Evolutionary conservation across 805 yeast species (phyloP).

Genomic region (Candida vartiovaarae): DNA sequence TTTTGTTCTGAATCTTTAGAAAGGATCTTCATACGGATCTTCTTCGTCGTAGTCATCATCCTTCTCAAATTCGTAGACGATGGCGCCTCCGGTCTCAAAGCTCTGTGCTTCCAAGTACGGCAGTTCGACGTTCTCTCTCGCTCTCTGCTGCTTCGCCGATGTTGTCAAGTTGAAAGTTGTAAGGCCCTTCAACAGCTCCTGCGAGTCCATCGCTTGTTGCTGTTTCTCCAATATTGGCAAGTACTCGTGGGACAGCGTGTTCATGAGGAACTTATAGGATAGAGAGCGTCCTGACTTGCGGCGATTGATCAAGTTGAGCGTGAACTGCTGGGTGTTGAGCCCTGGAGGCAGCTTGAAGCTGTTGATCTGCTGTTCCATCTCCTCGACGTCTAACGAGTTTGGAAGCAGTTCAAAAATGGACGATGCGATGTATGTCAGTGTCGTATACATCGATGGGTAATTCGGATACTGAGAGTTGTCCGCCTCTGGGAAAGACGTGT

Average conservation of each 20-base stretch:
- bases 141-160: constrained; percentile 64
- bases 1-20: constrained; percentile 28
- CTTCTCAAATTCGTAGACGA: constrained; percentile 90
- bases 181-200: constrained; percentile 54
- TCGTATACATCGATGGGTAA: constrained; percentile 45
- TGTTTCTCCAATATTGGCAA: constrained; percentile 22
- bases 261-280: constrained; percentile 45
- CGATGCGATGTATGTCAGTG: constrained; percentile 68
- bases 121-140: constrained; percentile 77
- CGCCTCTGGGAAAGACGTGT: constrained; percentile 34
- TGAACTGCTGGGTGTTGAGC: constrained; percentile 41
- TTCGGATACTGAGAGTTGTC: constrained; percentile 25
- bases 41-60: constrained; percentile 98
- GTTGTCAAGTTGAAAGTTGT: constrained; percentile 86
- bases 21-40: constrained; percentile 96
- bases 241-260: constrained; percentile 39
- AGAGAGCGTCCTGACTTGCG: constrained; percentile 82
- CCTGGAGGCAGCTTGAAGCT: constrained; percentile 43
- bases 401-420: constrained; percentile 61
- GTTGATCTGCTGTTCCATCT: constrained; percentile 35
- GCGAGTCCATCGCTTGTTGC: constrained; percentile 29
- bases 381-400: constrained; percentile 29
- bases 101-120: constrained; percentile 90
- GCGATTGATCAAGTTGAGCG: constrained; percentile 52
- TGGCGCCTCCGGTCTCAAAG: constrained; percentile 82